Base-by-base conservation (phyloP, 306 rosid genomes). In the Medicago arabica region DNA sequence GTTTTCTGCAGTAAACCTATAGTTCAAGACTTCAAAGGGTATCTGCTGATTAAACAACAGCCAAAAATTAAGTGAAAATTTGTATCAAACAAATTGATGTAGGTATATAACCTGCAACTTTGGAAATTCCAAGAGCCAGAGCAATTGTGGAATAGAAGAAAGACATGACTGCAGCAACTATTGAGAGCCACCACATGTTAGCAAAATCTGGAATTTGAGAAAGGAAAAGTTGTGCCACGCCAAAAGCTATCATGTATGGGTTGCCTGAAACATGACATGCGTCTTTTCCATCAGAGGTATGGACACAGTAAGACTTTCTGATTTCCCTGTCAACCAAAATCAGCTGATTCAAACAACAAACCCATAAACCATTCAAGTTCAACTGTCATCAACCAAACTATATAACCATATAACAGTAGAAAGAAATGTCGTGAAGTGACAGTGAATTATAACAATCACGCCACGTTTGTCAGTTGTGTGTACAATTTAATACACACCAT, bases 151-250 rank as follows among this genome's bases (percentile, higher is more conserved):
- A 82, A 40, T 88, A 88, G 57, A 81, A 68, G 61, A 86, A 84
- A 40, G 92, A 86, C 92, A 88, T 88, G 28, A 84, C 16, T 38
- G 92, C 81, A 53, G 92, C 92, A 19, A 86, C 83, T 3, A 61
- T 73, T 3, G 92, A 88, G 71, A 88, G 92, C 92, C 92, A 88
- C 90, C 88, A 88, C 28, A 78, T 82, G 62, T 88, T 81, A 66
- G 82, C 83, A 62, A 88, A 86, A 80, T 88, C 83, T 8, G 86
- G 90, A 44, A 88, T 88, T 66, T 86, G 92, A 69, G 90, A 86
- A 9, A 86, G 61, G 15, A 88, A 14, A 16, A 86, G 80, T 28
- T 88, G 82, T 0, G 41, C 41, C 28, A 55, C 72, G 0, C 92
- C 92, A 82, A 88, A 88, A 36, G 64, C 16, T 14, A 88, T 60